These are phyloP conservation scores for sorghum (Sorghum bicolor) DNA, from an alignment of 176 grass and related monocot genomes.

Conservation along the genomic window Sorghum_bicolor_NCBIv3 NC_012870.2:22266001-22266500, in stretches of 20 bases:
- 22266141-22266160: not conserved
- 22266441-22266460: too few relatives aligned
- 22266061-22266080: constrained; percentile 97
- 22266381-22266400: not conserved
- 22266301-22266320: not conserved
- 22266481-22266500: too few relatives aligned
- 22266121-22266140: constrained; percentile 71
- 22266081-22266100: constrained; percentile 94
- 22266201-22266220: not conserved
- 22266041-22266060: constrained; percentile 96
- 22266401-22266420: too few relatives aligned
- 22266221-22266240: not conserved
- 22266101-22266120: constrained; percentile 95
- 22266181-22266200: not conserved
- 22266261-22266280: not conserved
- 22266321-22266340: too few relatives aligned
- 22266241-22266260: constrained; percentile 26
- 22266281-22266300: not conserved
- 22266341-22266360: not conserved
- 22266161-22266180: not conserved
- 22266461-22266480: too few relatives aligned
- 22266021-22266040: constrained; percentile 89
- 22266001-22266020: not conserved
- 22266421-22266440: not conserved
- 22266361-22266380: not conserved